Conservation (phyloP, 2,329 filamentous ascomycete species). For the Ophiostoma fasciatum region DNA sequence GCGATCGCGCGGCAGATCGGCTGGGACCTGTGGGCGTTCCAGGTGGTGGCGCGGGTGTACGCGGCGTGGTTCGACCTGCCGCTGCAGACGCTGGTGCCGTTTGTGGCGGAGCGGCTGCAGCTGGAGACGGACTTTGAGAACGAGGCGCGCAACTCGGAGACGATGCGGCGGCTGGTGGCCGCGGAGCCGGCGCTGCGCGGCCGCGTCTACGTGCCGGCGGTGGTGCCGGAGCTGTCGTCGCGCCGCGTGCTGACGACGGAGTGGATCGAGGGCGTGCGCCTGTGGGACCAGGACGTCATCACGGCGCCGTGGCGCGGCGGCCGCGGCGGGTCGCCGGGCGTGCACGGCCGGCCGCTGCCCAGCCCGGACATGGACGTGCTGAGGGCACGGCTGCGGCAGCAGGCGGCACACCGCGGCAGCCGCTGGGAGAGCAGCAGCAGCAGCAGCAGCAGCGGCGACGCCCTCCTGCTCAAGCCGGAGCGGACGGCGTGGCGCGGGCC, state of each 20-base stretch:
- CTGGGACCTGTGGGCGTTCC: constrained; percentile 95
- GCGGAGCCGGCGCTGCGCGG: constrained; percentile 61
- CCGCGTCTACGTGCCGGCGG: constrained; percentile 75
- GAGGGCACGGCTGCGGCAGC: constrained; percentile 29
- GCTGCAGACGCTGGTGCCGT: constrained; percentile 78
- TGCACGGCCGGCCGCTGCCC: constrained; percentile 48
- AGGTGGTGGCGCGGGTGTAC: constrained; percentile 72
- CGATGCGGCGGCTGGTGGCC: constrained; percentile 64
- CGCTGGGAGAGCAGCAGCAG: constrained; percentile 17
- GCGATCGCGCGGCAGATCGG: constrained; percentile 84
- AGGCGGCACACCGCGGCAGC: background rate
- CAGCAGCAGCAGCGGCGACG: constrained; percentile 28
- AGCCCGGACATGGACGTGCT: constrained; percentile 31
- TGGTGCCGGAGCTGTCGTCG: constrained; percentile 71
- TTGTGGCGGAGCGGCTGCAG: constrained; percentile 80
- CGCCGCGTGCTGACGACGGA: constrained; percentile 83
- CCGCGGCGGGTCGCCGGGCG: constrained; percentile 63
- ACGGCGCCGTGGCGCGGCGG: constrained; percentile 61
- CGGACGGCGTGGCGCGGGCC: constrained; percentile 64
- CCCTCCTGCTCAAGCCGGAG: constrained; percentile 70
- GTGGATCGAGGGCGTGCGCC: constrained; percentile 88
- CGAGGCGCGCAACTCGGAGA: constrained; percentile 76
- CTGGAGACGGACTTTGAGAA: constrained; percentile 91
- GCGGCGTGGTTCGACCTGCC: constrained; percentile 87
- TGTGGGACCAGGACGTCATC: constrained; percentile 84